These are phyloP conservation scores for Pseudogymnoascus sp. DNA, from an alignment of 2,329 filamentous ascomycete genomes.

Conservation along the genomic window DNA sequence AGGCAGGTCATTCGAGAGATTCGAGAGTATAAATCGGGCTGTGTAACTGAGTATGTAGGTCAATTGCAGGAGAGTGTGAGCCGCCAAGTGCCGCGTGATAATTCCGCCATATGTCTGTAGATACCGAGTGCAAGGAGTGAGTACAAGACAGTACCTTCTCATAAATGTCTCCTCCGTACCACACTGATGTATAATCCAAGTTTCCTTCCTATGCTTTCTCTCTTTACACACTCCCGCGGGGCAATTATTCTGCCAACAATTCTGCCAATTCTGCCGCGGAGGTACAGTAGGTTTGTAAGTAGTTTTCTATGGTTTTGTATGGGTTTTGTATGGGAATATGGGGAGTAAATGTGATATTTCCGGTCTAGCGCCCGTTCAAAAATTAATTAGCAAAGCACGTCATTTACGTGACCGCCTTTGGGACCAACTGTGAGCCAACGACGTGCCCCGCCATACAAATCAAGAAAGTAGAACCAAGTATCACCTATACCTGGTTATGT, in stretches of 20 bases:
- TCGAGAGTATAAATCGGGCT: background rate
- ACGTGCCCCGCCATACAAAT: background rate
- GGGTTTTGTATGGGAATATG: background rate
- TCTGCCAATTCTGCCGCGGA: background rate
- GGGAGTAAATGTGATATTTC: background rate
- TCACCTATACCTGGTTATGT: background rate
- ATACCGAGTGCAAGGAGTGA: background rate
- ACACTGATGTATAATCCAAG: background rate
- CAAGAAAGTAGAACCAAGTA: background rate
- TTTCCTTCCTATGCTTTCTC: background rate
- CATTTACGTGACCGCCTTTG: conserved; percentile 1
- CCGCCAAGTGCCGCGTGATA: background rate
- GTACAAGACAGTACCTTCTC: background rate
- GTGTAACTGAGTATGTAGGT: background rate
- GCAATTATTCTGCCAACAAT: background rate
- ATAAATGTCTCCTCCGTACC: background rate
- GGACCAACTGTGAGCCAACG: background rate
- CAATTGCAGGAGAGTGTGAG: background rate
- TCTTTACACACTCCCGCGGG: background rate
- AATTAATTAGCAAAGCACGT: conserved; percentile 5
- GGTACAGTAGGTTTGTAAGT: too few relatives aligned
- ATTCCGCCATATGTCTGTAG: background rate
- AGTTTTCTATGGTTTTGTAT: background rate
- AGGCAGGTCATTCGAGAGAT: background rate
- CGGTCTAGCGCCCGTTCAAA: background rate